phyloP scores from a whole-genome alignment of 2,329 filamentous ascomycete species.

The Gnomoniopsis smithogilvyi region DNA sequence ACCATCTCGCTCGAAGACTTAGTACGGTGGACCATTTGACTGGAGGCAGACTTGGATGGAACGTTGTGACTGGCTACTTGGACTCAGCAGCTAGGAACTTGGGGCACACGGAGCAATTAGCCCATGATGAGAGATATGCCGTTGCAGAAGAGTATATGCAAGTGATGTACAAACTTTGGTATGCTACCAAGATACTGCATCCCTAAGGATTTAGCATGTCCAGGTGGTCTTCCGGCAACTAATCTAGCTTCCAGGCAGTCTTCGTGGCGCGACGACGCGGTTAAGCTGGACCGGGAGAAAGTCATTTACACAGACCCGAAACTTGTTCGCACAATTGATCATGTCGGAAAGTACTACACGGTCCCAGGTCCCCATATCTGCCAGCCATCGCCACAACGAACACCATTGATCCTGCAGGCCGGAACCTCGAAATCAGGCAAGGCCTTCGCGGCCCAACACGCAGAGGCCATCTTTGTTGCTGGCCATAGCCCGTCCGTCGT shows the following conservation, averaged over 20 bases:
- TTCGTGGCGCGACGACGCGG: constrained; percentile 65
- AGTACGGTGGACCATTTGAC: constrained; percentile 67
- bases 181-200: constrained; percentile 19
- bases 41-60: constrained; percentile 59
- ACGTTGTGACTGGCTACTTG: constrained; percentile 69
- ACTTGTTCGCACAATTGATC: constrained; percentile 63
- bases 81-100: constrained; percentile 67
- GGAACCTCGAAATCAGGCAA: constrained; percentile 60
- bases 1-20: constrained; percentile 62
- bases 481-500: constrained; percentile 55
- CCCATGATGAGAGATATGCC: constrained; percentile 64
- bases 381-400: constrained; percentile 60
- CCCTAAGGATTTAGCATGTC: accelerated
- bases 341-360: constrained; percentile 60
- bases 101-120: constrained; percentile 36
- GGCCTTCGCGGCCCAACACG: constrained; percentile 59
- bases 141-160: constrained; percentile 62
- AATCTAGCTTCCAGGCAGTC: constrained; percentile 39
- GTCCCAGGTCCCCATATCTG: constrained; percentile 61
- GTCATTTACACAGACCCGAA: constrained; percentile 52
- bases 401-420: constrained; percentile 62
- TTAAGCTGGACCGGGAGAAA: constrained; percentile 54
- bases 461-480: constrained; percentile 62
- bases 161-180: constrained; percentile 60
- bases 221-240: not conserved